Percentiles rank a stretch among this genome's conserved stretches.
Evolutionary conservation across 805 yeast species (phyloP).

Genomic region (Kodamaea lidongshanica): DNA sequence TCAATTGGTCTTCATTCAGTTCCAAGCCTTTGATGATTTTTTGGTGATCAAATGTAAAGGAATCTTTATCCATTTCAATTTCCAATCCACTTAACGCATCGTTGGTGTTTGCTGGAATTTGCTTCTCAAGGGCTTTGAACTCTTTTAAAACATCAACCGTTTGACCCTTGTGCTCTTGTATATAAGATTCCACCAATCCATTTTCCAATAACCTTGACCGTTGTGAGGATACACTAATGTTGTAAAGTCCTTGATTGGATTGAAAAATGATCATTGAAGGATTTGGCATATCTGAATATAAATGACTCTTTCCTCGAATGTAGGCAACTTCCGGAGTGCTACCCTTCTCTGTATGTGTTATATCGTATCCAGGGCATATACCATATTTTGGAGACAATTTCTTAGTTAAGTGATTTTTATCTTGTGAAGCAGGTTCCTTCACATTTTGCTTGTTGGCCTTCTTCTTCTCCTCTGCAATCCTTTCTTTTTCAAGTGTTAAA

Average conservation of each 20-base stretch:
- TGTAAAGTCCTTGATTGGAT: conserved; percentile 31
- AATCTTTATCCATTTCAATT: conserved; percentile 21
- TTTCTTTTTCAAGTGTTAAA: conserved; percentile 7
- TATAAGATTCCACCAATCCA: conserved; percentile 19
- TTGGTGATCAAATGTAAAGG: conserved; percentile 21
- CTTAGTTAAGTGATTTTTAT: no score
- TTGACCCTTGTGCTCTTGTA: conserved; percentile 7
- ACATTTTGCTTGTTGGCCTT: conserved; percentile 8
- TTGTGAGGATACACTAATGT: conserved; percentile 14
- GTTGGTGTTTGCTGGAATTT: conserved; percentile 15
- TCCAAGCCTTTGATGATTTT: conserved; percentile 15
- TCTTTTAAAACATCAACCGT: conserved; percentile 17
- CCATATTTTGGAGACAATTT: no score
- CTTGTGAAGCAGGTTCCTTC: no score
- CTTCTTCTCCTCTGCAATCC: conserved; percentile 9
- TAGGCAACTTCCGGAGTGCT: no score
- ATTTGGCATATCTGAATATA: conserved; percentile 24
- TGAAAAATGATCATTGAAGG: conserved; percentile 21
- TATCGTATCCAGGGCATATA: no score
- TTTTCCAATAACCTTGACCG: conserved; percentile 16
- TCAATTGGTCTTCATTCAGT: conserved; percentile 9
- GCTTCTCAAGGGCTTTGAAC: conserved; percentile 16
- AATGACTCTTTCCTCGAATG: conserved; percentile 18
- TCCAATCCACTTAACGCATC: conserved; percentile 23
- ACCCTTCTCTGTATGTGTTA: no score